Evolutionary conservation across 2,329 filamentous ascomycete species (phyloP).

Genomic region (Diaporthe aspalathi): DNA sequence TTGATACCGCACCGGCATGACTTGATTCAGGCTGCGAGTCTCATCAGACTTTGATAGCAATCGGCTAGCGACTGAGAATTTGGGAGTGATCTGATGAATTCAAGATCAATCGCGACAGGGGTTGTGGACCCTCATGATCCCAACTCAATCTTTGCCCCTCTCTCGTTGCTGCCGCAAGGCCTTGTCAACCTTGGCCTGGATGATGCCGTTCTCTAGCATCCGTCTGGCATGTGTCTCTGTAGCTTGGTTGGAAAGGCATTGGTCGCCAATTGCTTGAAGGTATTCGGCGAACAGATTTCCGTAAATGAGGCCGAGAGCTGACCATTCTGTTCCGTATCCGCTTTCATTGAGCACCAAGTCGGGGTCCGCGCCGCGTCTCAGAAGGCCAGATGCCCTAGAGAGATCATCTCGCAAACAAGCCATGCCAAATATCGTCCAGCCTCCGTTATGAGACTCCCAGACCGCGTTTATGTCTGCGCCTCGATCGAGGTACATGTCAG

Average conservation of each 20-base stretch:
- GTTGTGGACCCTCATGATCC: neutral
- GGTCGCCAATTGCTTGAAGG: neutral
- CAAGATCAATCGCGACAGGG: no score
- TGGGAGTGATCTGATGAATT: neutral
- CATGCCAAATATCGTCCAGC: neutral
- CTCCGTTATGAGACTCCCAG: fast-evolving
- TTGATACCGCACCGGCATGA: neutral
- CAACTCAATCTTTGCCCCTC: neutral
- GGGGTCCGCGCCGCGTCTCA: neutral
- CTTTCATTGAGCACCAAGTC: neutral
- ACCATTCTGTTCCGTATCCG: neutral
- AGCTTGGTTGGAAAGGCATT: neutral
- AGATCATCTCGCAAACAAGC: neutral
- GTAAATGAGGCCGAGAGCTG: neutral
- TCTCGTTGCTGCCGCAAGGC: neutral
- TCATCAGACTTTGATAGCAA: neutral
- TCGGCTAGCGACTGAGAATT: neutral
- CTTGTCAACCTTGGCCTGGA: neutral
- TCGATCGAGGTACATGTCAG: neutral
- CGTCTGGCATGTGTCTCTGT: neutral
- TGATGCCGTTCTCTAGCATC: neutral
- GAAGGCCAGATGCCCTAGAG: fast-evolving
- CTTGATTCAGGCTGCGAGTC: neutral
- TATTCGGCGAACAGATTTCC: neutral
- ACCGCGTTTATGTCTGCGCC: neutral